Percentiles rank a stretch among this genome's conserved stretches.
Evolutionary conservation across 2,329 filamentous ascomycete genomes (phyloP).

Genomic region (Aspergillus amoenus): DNA sequence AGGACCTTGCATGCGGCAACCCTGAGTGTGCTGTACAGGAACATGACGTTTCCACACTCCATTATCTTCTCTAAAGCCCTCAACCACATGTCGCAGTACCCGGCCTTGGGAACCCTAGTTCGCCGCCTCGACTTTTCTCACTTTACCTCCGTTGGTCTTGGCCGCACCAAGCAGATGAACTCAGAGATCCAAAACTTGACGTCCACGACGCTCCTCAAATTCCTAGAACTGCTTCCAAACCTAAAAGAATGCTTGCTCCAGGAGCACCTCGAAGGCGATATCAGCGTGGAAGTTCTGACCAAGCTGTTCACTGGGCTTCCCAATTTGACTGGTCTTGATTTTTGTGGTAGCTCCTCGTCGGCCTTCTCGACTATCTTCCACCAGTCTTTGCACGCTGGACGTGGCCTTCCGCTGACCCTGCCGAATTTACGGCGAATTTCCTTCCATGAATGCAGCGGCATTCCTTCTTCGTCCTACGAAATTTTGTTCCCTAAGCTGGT

Average conservation of each 20-base stretch:
- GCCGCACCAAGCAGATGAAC: conserved; percentile 72
- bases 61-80: conserved; percentile 81
- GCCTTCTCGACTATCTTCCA: conserved; percentile 67
- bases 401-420: conserved; percentile 50
- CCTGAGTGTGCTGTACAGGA: conserved; percentile 71
- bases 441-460: conserved; percentile 73
- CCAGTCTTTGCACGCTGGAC: conserved; percentile 49
- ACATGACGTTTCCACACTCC: conserved; percentile 81
- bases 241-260: conserved; percentile 76
- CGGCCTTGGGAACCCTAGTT: conserved; percentile 70
- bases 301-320: conserved; percentile 70
- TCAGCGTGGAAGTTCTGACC: conserved; percentile 65
- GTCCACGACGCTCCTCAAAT: conserved; percentile 68
- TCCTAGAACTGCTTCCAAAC: conserved; percentile 69
- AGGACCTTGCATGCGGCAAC: conserved; percentile 71
- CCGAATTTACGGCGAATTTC: conserved; percentile 67
- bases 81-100: conserved; percentile 64
- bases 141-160: conserved; percentile 77
- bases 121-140: conserved; percentile 81
- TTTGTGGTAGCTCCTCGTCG: conserved; percentile 71
- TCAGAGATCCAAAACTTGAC: conserved; percentile 74
- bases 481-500: conserved; percentile 68
- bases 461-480: conserved; percentile 67
- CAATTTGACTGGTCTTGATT: conserved; percentile 67
- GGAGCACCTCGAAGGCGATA: conserved; percentile 77